A percentile compares a stretch with the other conserved stretches of the same genome.
These are phyloP conservation scores for Blastomyces emzantsi DNA, from an alignment of 2,329 filamentous ascomycete genomes.

Conservation along the genomic window DNA sequence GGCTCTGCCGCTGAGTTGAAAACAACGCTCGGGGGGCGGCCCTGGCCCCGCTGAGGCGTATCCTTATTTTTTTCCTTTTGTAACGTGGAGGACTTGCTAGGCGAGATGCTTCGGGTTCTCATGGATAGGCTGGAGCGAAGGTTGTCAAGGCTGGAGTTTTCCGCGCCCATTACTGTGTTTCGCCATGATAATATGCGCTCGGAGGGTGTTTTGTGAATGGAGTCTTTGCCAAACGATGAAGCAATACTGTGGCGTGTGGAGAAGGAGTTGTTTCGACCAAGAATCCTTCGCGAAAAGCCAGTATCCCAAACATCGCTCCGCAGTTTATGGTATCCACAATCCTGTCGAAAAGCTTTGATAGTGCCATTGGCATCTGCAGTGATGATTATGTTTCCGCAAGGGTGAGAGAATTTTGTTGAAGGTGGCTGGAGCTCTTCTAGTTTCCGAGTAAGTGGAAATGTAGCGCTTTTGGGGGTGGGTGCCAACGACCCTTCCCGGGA, in stretches of 20 bases:
- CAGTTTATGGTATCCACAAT: slow-evolving; percentile 77
- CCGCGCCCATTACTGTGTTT: slow-evolving; percentile 53
- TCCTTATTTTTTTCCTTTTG: slow-evolving; percentile 9
- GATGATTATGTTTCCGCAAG: slow-evolving; percentile 79
- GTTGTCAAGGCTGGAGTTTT: slow-evolving; percentile 41
- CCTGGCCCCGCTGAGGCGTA: slow-evolving; percentile 6
- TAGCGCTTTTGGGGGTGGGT: slow-evolving; percentile 22
- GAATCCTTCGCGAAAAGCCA: slow-evolving; percentile 60
- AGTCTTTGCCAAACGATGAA: slow-evolving; percentile 39
- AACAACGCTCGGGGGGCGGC: neutral
- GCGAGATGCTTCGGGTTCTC: slow-evolving; percentile 40
- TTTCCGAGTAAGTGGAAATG: slow-evolving; percentile 30
- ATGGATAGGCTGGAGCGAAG: slow-evolving; percentile 22
- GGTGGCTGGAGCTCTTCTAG: slow-evolving; percentile 68
- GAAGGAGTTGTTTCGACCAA: slow-evolving; percentile 48
- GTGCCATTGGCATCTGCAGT: slow-evolving; percentile 80
- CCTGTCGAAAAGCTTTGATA: slow-evolving; percentile 92
- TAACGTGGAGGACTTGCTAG: slow-evolving; percentile 35
- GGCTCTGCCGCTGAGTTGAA: slow-evolving; percentile 17
- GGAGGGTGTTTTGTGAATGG: slow-evolving; percentile 42
- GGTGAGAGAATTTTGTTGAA: slow-evolving; percentile 63
- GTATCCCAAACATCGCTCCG: slow-evolving; percentile 69
- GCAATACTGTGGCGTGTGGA: slow-evolving; percentile 46
- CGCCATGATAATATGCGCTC: slow-evolving; percentile 88
- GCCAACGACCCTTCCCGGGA: slow-evolving; percentile 14